These are phyloP conservation scores for Corchorus capsularis DNA, from an alignment of 345 rosid species.

Conservation along the genomic window DNA sequence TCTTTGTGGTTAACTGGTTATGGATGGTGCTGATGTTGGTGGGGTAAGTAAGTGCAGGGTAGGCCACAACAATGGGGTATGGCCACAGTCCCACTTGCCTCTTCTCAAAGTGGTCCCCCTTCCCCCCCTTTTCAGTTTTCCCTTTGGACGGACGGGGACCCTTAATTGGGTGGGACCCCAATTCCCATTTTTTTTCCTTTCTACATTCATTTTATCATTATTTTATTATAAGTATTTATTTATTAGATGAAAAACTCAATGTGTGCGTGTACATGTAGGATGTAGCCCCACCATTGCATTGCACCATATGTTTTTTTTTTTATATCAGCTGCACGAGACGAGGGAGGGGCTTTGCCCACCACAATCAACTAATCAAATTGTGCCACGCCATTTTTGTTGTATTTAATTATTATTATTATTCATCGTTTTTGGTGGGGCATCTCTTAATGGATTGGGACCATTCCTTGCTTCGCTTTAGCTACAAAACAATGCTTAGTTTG, in stretches of 20 bases:
- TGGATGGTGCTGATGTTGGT: background rate
- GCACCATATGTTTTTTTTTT: background rate
- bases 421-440: background rate
- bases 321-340: background rate
- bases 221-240: too few species aligned
- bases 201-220: background rate
- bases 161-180: background rate
- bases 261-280: background rate
- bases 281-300: constrained; percentile 7
- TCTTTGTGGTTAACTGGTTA: background rate
- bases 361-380: constrained; percentile 3
- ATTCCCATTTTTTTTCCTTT: background rate
- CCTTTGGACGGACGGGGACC: constrained; percentile 15
- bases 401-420: background rate
- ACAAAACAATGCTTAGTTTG: too few species aligned
- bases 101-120: constrained; percentile 20
- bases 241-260: background rate
- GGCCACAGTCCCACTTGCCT: constrained; percentile 35
- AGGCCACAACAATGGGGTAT: constrained; percentile 10
- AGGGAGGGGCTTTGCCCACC: background rate
- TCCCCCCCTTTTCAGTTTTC: background rate
- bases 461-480: background rate
- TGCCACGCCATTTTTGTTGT: background rate
- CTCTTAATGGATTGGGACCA: constrained; percentile 4
- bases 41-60: constrained; percentile 1